Conservation (phyloP, 768 basidiomycete species). For the Pulveroboletus sp. region DNA sequence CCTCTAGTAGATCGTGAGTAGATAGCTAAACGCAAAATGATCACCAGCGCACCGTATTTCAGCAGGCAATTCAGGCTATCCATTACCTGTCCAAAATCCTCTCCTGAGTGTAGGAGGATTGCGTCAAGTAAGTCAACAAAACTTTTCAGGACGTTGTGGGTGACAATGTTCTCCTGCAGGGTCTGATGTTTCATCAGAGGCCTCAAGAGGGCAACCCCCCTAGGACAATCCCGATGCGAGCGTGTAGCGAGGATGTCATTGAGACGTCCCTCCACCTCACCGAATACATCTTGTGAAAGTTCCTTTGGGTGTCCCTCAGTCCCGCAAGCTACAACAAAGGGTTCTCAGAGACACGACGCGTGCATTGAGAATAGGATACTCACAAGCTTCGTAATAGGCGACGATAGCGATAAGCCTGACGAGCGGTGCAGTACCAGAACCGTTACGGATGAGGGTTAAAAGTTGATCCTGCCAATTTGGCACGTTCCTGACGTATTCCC, state of each 20-base stretch:
- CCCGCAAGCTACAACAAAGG: constrained; percentile 5
- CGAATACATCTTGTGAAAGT: not conserved
- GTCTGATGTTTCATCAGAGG: constrained; percentile 14
- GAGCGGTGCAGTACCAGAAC: constrained; percentile 7
- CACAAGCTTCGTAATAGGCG: constrained; percentile 19
- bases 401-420: constrained; percentile 1
- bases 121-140: constrained; percentile 16
- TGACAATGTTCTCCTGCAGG: constrained; percentile 14
- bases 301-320: not conserved
- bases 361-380: not conserved
- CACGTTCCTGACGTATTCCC: constrained; percentile 14
- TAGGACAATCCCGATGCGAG: constrained; percentile 15
- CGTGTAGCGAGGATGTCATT: constrained; percentile 4
- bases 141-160: constrained; percentile 4
- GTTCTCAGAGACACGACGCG: not conserved
- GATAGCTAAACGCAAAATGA: not conserved
- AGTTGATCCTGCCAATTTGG: constrained; percentile 9
- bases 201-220: constrained; percentile 19
- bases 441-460: constrained; percentile 8
- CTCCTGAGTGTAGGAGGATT: not conserved
- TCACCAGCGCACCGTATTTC: constrained; percentile 12
- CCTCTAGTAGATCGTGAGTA: constrained; percentile 1
- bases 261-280: constrained; percentile 14
- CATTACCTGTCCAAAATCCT: constrained; percentile 19
- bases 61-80: constrained; percentile 16